phyloP scores from a whole-genome alignment of 2,329 filamentous ascomycete species.

The Orbilia javanica region DNA sequence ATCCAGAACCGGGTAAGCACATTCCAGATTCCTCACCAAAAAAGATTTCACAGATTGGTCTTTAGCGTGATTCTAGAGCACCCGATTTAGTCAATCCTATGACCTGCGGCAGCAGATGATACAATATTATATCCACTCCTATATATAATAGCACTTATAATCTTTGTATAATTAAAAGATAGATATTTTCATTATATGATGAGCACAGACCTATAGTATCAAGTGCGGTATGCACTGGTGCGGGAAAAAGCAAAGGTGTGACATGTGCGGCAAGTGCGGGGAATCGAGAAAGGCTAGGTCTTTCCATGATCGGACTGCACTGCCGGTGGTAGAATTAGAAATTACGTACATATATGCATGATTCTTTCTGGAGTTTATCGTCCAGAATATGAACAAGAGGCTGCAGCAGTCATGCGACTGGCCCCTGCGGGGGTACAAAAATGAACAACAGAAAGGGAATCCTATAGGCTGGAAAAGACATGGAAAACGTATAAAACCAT shows the following conservation, averaged over 20 bases:
- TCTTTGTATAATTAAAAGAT: no score
- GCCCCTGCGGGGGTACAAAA: neutral
- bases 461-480: slow-evolving; percentile 8
- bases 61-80: neutral
- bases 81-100: neutral
- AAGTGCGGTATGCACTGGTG: neutral
- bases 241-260: slow-evolving; percentile 40
- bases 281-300: slow-evolving; percentile 3
- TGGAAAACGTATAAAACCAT: slow-evolving; percentile 28
- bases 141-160: neutral
- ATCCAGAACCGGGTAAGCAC: no score
- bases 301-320: slow-evolving; percentile 38
- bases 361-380: slow-evolving; percentile 31
- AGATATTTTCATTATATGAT: neutral
- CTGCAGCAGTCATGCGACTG: slow-evolving; percentile 9
- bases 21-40: neutral
- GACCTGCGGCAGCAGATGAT: neutral
- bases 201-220: neutral
- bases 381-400: neutral
- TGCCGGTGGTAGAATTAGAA: slow-evolving; percentile 36
- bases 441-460: slow-evolving; percentile 6
- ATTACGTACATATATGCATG: slow-evolving; percentile 52
- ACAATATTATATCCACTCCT: neutral
- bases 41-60: neutral
- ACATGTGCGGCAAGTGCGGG: slow-evolving; percentile 28